Conservation (phyloP, 257 asterid species). For the Nicotiana undulata region DNA sequence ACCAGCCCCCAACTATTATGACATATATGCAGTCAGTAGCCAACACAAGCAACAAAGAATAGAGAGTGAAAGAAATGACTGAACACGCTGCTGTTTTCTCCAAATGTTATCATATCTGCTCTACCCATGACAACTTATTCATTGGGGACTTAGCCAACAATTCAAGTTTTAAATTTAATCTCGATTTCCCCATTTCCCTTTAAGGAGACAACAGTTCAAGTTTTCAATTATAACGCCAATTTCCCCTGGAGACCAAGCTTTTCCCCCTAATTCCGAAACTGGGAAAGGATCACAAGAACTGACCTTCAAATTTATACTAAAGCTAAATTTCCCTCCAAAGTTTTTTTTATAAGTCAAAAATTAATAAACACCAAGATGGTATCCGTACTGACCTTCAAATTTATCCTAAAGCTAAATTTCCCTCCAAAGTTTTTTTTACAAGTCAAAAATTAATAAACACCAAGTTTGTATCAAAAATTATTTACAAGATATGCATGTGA, state of each 20-base stretch:
- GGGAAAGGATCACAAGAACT: no score
- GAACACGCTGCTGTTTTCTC: background rate
- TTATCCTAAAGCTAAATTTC: background rate
- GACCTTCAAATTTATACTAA: no score
- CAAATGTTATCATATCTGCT: background rate
- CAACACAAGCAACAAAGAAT: background rate
- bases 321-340: background rate
- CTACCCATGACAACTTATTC: background rate
- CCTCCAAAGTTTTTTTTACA: background rate
- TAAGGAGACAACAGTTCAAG: no score
- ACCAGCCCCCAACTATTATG: conserved; percentile 55
- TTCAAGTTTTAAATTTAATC: background rate
- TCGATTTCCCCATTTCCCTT: background rate
- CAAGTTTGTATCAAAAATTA: background rate
- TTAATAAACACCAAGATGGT: background rate
- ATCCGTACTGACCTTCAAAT: background rate
- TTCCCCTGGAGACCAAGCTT: no score
- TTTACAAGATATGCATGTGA: background rate
- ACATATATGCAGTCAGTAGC: conserved; percentile 22
- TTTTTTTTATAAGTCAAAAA: background rate
- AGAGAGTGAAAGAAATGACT: background rate
- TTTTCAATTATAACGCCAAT: no score
- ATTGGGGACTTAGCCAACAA: background rate
- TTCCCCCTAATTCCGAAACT: no score
- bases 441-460: background rate